Base-by-base conservation (phyloP, 2,329 filamentous ascomycete species). In the Trichoderma cornu-damae region DNA sequence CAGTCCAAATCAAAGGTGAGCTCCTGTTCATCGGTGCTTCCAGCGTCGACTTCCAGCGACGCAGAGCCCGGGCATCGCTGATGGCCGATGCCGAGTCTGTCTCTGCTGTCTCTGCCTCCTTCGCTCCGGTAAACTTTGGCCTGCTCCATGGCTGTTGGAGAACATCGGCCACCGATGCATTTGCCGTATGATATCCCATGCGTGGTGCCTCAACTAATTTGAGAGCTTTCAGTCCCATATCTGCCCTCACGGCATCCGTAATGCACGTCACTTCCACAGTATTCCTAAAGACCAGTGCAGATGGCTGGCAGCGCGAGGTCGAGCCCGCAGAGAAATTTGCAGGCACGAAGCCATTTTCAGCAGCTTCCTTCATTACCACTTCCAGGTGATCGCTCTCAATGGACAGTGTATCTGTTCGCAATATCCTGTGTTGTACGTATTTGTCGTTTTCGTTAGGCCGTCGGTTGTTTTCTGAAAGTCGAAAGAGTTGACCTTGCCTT, bases 91-190 rank as follows among this genome's bases (percentile, higher is more conserved):
- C 50, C 20, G 40, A 32, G n/a, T 34, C 49, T 34, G 16, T n/a
- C 4, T 24, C 20, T n/a, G 8, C 26, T 2, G 4, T 2, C 11
- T 8, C 32, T 4, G 12, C 14, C 7, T 56, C 34, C 14, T 14
- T 18, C 3, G 9, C 42, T 7, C 38, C 20, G 18, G 53, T 44
- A 12, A 50, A 42, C 4, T 62, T 60, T 7, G 68, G 40, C 12
- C 54, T 61, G 37, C 63, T 66, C 26, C 62, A 47, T 2, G 67
- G 63, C 2, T 63, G 66, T 18, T 62, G 51, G 35, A 66, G 66
- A 7, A 60, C 32, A 8, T 66, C 64, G 12, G 61, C 62, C 22
- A 61, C 50, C 4, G 50, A 42, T n/a, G 57, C 47, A 12, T 66
- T 66, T 20, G 60, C 61, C 40, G 53, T 46, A 6, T 34, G 11